Conservation (phyloP, 2,329 filamentous ascomycete genomes). For the Tolypocladium album region DNA sequence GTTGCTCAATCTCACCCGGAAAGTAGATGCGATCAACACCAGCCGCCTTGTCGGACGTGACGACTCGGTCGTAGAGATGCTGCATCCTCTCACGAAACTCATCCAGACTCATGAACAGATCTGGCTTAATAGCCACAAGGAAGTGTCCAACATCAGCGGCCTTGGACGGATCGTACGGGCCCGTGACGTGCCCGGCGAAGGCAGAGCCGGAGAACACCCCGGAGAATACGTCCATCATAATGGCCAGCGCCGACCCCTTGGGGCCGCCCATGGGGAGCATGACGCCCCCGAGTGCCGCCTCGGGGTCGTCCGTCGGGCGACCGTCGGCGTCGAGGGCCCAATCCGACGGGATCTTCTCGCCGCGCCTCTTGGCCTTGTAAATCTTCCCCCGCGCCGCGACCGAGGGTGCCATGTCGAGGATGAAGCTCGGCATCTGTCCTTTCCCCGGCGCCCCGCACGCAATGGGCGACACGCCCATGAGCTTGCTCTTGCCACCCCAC, state of each 20-base stretch:
- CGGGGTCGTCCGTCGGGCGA: conserved; percentile 58
- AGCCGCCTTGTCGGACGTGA: conserved; percentile 40
- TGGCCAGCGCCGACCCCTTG: conserved; percentile 64
- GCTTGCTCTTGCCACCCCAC: conserved; percentile 56
- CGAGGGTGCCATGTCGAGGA: conserved; percentile 64
- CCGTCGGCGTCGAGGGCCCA: conserved; percentile 71
- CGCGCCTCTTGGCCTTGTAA: conserved; percentile 56
- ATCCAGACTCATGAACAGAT: conserved; percentile 60
- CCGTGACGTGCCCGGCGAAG: conserved; percentile 67
- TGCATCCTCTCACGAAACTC: conserved; percentile 57
- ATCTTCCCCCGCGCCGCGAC: conserved; percentile 64
- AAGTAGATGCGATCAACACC: conserved; percentile 51
- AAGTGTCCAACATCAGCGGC: conserved; percentile 67
- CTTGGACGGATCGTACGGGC: conserved; percentile 62
- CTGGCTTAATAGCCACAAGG: conserved; percentile 60
- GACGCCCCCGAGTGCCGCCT: conserved; percentile 59
- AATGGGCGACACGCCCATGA: conserved; percentile 65
- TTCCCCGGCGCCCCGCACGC: conserved; percentile 63
- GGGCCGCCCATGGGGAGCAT: conserved; percentile 83
- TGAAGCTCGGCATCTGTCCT: conserved; percentile 44
- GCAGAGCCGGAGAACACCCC: conserved; percentile 67
- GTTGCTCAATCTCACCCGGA: conserved; percentile 51
- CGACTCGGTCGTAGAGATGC: conserved; percentile 41
- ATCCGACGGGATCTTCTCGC: conserved; percentile 57
- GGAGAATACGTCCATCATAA: conserved; percentile 89